Conservation (phyloP, 2,329 filamentous ascomycete genomes). For the Neofusicoccum kwambonambiense region DNA sequence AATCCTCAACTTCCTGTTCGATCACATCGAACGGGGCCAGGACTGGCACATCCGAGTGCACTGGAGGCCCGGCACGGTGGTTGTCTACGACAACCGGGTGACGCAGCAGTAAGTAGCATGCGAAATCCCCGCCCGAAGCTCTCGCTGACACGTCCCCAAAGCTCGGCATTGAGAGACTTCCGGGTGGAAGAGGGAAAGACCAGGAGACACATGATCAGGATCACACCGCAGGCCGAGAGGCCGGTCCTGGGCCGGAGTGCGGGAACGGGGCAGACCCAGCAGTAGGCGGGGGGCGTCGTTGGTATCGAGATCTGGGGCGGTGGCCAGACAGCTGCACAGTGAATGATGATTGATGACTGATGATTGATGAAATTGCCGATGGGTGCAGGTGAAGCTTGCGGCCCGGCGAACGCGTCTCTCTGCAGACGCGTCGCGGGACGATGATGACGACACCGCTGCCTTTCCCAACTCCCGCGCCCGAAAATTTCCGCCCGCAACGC, state of each 20-base stretch:
- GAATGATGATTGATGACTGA: not conserved
- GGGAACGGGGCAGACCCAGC: not conserved
- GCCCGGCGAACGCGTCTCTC: not conserved
- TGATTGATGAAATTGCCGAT: too few relatives aligned
- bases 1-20: constrained; percentile 20
- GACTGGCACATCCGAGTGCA: constrained; percentile 13
- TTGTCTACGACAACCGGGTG: constrained; percentile 17
- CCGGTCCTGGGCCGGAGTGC: not conserved
- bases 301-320: too few relatives aligned
- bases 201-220: constrained; percentile 9
- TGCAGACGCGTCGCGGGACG: not conserved
- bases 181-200: not conserved
- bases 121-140: not conserved
- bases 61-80: constrained; percentile 17
- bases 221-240: constrained; percentile 5
- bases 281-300: too few relatives aligned
- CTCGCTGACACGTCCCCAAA: not conserved
- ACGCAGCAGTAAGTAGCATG: not conserved
- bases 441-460: not conserved
- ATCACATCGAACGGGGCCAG: constrained; percentile 15
- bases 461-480: constrained; percentile 2
- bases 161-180: constrained; percentile 9
- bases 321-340: not conserved
- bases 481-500: not conserved
- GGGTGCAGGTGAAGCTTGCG: too few relatives aligned